A percentile compares a stretch with the other conserved stretches of the same genome.
phyloP scores from a whole-genome alignment of 495 filamentous ascomycete species.

The Penicillium manginii region DNA sequence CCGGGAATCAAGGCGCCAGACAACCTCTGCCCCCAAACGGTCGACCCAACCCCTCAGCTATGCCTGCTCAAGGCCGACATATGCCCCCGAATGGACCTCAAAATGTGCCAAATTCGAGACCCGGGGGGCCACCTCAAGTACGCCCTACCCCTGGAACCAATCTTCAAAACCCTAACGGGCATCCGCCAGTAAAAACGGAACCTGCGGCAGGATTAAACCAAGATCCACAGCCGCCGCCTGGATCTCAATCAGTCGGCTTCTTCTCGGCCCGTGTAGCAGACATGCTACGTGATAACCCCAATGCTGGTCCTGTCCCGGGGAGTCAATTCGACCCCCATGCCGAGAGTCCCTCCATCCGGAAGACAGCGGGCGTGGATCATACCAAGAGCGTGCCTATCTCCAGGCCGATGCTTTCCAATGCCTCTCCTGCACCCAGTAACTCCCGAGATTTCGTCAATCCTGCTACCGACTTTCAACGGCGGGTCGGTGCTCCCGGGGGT shows the following conservation, averaged over 20 bases:
- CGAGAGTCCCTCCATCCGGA: constrained; percentile 85
- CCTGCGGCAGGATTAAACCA: constrained; percentile 25
- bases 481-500: constrained; percentile 73
- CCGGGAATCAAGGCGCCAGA: constrained; percentile 22
- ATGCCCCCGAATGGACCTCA: constrained; percentile 21
- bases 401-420: constrained; percentile 40
- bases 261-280: constrained; percentile 75
- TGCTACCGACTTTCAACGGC: constrained; percentile 64
- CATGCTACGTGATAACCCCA: constrained; percentile 49
- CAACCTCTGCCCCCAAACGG: constrained; percentile 31
- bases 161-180: constrained; percentile 19
- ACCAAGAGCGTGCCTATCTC: constrained; percentile 68
- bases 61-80: constrained; percentile 24
- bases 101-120: constrained; percentile 28
- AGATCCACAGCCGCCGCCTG: constrained; percentile 35
- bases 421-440: constrained; percentile 28
- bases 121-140: constrained; percentile 27
- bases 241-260: constrained; percentile 61
- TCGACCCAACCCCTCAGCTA: constrained; percentile 25
- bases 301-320: constrained; percentile 46
- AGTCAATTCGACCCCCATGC: constrained; percentile 78
- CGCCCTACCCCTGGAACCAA: constrained; percentile 12
- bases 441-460: constrained; percentile 68
- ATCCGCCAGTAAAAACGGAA: constrained; percentile 35
- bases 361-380: constrained; percentile 88